Evolutionary conservation across 768 basidiomycete genomes (phyloP).

Genomic region (Trametes meyenii): DNA sequence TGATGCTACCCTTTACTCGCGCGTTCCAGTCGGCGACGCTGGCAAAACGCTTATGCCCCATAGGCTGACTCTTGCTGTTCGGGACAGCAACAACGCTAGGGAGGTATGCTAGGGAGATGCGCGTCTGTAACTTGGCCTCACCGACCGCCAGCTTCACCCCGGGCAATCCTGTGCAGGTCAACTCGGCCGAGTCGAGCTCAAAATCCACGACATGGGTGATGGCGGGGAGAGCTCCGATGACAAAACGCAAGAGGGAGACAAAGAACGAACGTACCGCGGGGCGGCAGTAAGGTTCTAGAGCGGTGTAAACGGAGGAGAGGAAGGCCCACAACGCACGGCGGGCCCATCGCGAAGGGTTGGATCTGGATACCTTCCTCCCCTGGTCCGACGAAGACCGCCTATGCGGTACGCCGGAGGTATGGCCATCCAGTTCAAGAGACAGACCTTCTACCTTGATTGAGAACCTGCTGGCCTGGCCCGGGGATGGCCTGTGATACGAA

Average conservation of each 20-base stretch:
- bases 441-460: conserved; percentile 65
- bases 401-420: not conserved
- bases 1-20: conserved; percentile 59
- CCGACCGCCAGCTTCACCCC: conserved; percentile 55
- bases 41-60: conserved; percentile 33
- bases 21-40: conserved; percentile 69
- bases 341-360: conserved; percentile 38
- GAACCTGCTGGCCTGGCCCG: conserved; percentile 56
- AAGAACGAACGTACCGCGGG: conserved; percentile 61
- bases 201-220: conserved; percentile 70
- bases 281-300: conserved; percentile 62
- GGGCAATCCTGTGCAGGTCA: conserved; percentile 55
- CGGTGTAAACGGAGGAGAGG: conserved; percentile 39
- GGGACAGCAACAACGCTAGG: conserved; percentile 38
- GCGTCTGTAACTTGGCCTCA: conserved; percentile 54
- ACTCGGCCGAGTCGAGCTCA: conserved; percentile 57
- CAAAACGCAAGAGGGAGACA: conserved; percentile 55
- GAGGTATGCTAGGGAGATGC: conserved; percentile 56
- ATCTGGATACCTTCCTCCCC: not conserved
- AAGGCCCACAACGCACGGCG: conserved; percentile 32
- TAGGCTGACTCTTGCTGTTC: conserved; percentile 9
- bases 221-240: conserved; percentile 67
- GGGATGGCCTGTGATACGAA: conserved; percentile 55
- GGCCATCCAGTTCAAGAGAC: conserved; percentile 48
- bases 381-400: not conserved